Evolutionary conservation across 2,329 filamentous ascomycete species (phyloP), one percentile per base, ranked within the genome.

Genomic region (Epichloe scottii): DNA sequence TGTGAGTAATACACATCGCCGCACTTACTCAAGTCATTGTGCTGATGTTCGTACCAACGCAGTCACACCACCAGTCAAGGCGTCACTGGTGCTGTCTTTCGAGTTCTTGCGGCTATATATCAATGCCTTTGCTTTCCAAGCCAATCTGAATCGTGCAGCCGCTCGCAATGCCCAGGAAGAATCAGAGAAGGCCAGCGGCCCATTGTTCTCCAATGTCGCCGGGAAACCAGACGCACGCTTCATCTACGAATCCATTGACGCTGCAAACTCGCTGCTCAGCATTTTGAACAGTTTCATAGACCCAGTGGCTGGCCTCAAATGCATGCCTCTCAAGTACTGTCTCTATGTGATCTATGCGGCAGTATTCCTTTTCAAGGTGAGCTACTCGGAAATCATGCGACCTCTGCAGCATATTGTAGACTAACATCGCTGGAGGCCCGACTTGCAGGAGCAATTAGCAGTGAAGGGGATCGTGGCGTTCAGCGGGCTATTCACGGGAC

Each of bases 61-160:
- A 78, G 76, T 77, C 60, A 84, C 82, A 1, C 73, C 78, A 1
- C 76, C 78, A 5, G 76, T 87, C 55, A 85, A 85, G 61, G 78
- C 80, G 3, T 84, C 78, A 5, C 66, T 88, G 2, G 71, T 85
- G 23, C 73, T 88, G 59, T 85, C 82, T 0, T 87, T 86, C 59
- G 82, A 87, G 57, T 88, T 87, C 59, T 67, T 88, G 2, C 75
- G 84, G 6, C 72, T 88, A 1, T 88, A 88, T 62, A 85, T 84
- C 47, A 87, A 86, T 53, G 84, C 84, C 0, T 88, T 87, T 60
- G 84, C 84, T 1, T 87, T 87, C 57, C 84, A 88, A 61, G 84
- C 84, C 3, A 85, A 82, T 77, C 47, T 79, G 66, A 57, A 76
- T 73, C 59, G 76, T 65, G 51, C 65, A 67, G 56, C 72, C 5